Conservation (phyloP, 768 basidiomycete genomes). For the Naganishia vishniacii region DNA sequence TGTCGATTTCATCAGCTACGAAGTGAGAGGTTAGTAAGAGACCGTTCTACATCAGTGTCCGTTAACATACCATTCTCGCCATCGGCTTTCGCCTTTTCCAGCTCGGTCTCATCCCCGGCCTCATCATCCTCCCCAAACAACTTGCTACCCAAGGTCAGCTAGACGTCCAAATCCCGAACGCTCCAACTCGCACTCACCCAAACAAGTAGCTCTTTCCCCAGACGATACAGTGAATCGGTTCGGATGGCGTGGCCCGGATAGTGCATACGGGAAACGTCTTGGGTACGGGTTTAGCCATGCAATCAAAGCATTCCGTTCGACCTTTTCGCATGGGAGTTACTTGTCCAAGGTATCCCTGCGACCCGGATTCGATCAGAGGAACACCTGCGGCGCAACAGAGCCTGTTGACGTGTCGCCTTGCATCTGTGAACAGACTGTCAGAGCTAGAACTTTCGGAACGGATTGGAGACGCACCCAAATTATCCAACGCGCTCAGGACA, state of each 20-base stretch:
- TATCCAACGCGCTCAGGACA: slow-evolving; percentile 92
- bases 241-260: slow-evolving; percentile 90
- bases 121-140: slow-evolving; percentile 80
- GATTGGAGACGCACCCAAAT: slow-evolving; percentile 63
- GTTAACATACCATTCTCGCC: slow-evolving; percentile 53
- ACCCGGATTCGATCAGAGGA: slow-evolving; percentile 91
- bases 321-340: slow-evolving; percentile 92
- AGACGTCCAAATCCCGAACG: background rate
- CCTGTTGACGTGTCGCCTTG: slow-evolving; percentile 89
- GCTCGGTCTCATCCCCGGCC: slow-evolving; percentile 67
- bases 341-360: slow-evolving; percentile 93
- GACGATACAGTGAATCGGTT: slow-evolving; percentile 96
- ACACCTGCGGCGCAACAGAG: slow-evolving; percentile 92
- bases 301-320: slow-evolving; percentile 90
- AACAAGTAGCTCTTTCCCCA: slow-evolving; percentile 98
- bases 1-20: slow-evolving; percentile 79
- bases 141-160: slow-evolving; percentile 56
- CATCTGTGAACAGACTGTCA: slow-evolving; percentile 61
- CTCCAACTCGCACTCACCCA: slow-evolving; percentile 58
- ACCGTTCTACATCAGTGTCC: background rate
- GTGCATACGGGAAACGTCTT: slow-evolving; percentile 97
- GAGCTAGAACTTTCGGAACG: background rate
- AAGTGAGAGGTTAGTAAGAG: background rate
- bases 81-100: slow-evolving; percentile 89
- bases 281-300: slow-evolving; percentile 82